Percentiles rank a stretch among this genome's conserved stretches.
Conservation (phyloP, 768 basidiomycete species). For the Boletus edulis region DNA sequence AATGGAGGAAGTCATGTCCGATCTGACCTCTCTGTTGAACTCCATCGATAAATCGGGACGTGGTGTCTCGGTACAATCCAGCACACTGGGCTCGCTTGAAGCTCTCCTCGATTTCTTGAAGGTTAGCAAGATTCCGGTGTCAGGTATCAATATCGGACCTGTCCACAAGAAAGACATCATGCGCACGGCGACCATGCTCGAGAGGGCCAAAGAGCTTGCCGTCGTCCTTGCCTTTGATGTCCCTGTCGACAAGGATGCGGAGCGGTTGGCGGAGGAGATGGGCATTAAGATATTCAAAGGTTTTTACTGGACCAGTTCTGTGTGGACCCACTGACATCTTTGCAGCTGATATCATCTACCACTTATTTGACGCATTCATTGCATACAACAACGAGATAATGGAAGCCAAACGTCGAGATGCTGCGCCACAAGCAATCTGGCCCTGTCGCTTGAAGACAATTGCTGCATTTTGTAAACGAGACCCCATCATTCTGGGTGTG, state of each 20-base stretch:
- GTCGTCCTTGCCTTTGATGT: slow-evolving; percentile 98
- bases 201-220: slow-evolving; percentile 92
- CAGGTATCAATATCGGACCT: slow-evolving; percentile 96
- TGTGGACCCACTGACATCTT: not conserved
- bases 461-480: slow-evolving; percentile 93
- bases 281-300: slow-evolving; percentile 94
- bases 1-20: slow-evolving; percentile 94
- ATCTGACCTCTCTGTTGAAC: slow-evolving; percentile 82
- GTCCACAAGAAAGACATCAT: slow-evolving; percentile 95
- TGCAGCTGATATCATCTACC: slow-evolving; percentile 97
- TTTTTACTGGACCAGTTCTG: slow-evolving; percentile 29
- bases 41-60: slow-evolving; percentile 94
- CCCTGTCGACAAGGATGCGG: slow-evolving; percentile 88
- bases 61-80: slow-evolving; percentile 97
- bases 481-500: slow-evolving; percentile 95
- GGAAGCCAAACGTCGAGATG: slow-evolving; percentile 89
- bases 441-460: slow-evolving; percentile 92
- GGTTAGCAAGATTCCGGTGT: slow-evolving; percentile 93
- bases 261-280: slow-evolving; percentile 88
- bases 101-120: slow-evolving; percentile 95
- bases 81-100: slow-evolving; percentile 95
- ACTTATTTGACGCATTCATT: slow-evolving; percentile 94
- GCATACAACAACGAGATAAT: slow-evolving; percentile 89
- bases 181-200: slow-evolving; percentile 90
- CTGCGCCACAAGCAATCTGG: slow-evolving; percentile 95